Conservation (phyloP, 164 flowering plant species). For the Buxus sempervirens region DNA sequence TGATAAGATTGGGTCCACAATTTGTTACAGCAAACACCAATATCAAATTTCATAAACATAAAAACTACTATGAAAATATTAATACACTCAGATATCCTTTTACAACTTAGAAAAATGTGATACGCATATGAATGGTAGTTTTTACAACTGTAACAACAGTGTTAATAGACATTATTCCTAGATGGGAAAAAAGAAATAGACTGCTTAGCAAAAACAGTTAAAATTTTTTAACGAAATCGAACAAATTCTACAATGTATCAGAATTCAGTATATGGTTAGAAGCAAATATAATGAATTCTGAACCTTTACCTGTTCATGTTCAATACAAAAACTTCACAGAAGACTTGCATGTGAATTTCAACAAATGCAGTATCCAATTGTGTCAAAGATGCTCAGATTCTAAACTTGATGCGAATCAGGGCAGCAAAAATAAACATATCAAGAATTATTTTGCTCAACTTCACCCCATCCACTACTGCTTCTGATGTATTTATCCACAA, state of each 20-base stretch:
- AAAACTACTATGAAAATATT: no score
- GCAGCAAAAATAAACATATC: constrained; percentile 2
- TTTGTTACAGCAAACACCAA: not conserved
- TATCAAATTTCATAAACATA: not conserved
- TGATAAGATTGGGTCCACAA: not conserved
- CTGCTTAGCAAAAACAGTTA: not conserved
- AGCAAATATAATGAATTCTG: not conserved
- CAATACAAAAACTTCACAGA: not conserved
- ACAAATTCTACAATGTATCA: not conserved
- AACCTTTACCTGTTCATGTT: constrained; percentile 16
- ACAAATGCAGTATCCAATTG: constrained; percentile 6
- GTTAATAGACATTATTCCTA: no score
- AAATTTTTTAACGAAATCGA: not conserved
- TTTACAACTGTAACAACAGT: no score
- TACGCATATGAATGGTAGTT: no score
- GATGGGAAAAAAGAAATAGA: not conserved
- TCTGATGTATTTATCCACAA: constrained; percentile 51
- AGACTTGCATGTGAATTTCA: constrained; percentile 8
- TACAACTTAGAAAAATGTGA: not conserved
- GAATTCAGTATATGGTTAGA: not conserved
- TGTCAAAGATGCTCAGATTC: not conserved
- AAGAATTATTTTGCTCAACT: constrained; percentile 15
- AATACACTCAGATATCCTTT: not conserved
- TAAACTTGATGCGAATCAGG: not conserved
- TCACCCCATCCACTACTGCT: constrained; percentile 65